phyloP scores from a whole-genome alignment of 345 rosid species.

The Camelina hispida region DNA sequence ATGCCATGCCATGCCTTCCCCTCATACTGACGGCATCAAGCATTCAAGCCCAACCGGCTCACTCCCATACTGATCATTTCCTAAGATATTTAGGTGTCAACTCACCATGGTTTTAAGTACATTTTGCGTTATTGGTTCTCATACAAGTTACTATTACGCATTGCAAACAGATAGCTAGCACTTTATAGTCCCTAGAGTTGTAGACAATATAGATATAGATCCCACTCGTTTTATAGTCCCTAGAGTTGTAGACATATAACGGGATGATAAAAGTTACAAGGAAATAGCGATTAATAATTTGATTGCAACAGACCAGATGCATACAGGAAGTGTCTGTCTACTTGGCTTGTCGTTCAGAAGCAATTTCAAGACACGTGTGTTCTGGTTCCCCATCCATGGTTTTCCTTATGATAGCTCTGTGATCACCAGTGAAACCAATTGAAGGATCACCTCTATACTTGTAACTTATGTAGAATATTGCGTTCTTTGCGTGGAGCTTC shows the following conservation, averaged over 20 bases:
- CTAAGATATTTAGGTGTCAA: no score
- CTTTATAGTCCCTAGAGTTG: background rate
- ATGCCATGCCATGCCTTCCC: constrained; percentile 75
- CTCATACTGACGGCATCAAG: constrained; percentile 84
- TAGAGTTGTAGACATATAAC: background rate
- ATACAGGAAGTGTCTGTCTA: background rate
- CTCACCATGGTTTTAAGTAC: background rate
- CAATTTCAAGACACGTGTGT: constrained; percentile 23
- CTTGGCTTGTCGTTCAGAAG: background rate
- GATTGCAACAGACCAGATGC: background rate
- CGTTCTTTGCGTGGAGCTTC: constrained; percentile 22
- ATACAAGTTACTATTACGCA: background rate
- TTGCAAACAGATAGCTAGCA: background rate
- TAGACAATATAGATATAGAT: background rate
- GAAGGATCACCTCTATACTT: constrained; percentile 3
- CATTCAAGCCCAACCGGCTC: constrained; percentile 95
- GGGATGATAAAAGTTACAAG: background rate
- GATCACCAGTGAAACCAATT: background rate
- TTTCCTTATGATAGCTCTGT: constrained; percentile 10
- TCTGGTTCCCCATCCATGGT: constrained; percentile 26
- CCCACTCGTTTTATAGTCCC: background rate
- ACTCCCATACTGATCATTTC: constrained; percentile 47
- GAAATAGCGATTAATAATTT: background rate
- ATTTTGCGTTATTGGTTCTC: background rate
- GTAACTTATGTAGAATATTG: constrained; percentile 27